phyloP scores from a whole-genome alignment of 2,329 filamentous ascomycete genomes.

The Calonectria fujianensis region DNA sequence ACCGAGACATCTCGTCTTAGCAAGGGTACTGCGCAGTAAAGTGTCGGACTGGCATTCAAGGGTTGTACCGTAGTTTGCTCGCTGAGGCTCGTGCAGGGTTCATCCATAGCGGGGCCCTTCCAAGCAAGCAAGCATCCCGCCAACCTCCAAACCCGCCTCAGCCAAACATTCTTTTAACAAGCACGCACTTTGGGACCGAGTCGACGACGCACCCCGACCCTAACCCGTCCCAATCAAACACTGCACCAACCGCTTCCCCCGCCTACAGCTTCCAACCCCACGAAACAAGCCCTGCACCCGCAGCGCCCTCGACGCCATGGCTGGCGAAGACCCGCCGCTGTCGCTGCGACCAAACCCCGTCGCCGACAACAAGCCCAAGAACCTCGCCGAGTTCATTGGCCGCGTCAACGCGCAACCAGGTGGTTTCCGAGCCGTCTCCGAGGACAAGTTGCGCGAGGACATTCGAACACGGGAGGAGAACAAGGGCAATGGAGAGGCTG shows the following conservation, averaged over 20 bases:
- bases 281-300: not conserved
- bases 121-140: conserved; percentile 3
- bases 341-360: conserved; percentile 68
- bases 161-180: conserved; percentile 5
- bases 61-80: not conserved
- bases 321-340: conserved; percentile 59
- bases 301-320: conserved; percentile 53
- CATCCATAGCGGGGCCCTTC: conserved; percentile 9
- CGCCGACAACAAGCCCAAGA: conserved; percentile 74
- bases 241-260: not conserved
- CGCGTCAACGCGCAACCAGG: conserved; percentile 87
- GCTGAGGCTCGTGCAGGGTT: not conserved
- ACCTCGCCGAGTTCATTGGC: conserved; percentile 83
- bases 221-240: not conserved
- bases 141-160: not conserved
- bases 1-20: no score
- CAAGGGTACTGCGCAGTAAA: no score
- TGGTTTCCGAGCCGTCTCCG: conserved; percentile 87
- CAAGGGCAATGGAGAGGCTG: conserved; percentile 66
- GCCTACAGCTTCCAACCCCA: conserved; percentile 23
- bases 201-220: not conserved
- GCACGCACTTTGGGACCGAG: conserved; percentile 1
- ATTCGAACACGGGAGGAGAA: conserved; percentile 69
- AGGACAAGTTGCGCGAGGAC: conserved; percentile 82
- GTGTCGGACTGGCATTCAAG: no score